Evolutionary conservation across 2,329 filamentous ascomycete genomes (phyloP).

Genomic region (Fusarium sp.): DNA sequence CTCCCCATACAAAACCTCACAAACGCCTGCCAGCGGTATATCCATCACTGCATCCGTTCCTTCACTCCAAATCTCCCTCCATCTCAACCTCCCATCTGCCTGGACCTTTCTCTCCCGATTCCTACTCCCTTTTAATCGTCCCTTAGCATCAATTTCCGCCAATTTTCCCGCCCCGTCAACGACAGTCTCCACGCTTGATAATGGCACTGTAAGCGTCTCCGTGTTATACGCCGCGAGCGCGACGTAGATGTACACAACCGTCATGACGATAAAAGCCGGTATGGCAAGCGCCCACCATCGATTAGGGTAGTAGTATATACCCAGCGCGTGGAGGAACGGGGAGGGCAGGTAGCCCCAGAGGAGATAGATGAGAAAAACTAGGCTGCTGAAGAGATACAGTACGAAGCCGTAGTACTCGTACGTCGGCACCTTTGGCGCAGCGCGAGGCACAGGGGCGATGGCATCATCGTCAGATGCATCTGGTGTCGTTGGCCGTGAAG

Average conservation of each 20-base stretch:
- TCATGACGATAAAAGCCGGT: constrained; percentile 88
- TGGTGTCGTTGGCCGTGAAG: constrained; percentile 91
- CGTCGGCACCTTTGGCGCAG: constrained; percentile 93
- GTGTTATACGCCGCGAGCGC: constrained; percentile 92
- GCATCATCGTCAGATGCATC: constrained; percentile 91
- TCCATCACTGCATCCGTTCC: constrained; percentile 98
- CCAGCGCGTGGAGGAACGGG: constrained; percentile 89
- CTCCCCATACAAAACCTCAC: constrained; percentile 89
- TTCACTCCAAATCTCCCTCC: constrained; percentile 87
- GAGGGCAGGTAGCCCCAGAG: constrained; percentile 92
- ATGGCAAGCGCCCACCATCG: constrained; percentile 97
- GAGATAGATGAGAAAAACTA: constrained; percentile 79
- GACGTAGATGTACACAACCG: constrained; percentile 91
- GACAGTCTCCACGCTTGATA: constrained; percentile 85
- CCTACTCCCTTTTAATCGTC: constrained; percentile 57
- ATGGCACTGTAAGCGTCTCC: constrained; percentile 83
- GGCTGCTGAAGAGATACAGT: constrained; percentile 87
- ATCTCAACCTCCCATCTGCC: constrained; percentile 64
- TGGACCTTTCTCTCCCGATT: constrained; percentile 53
- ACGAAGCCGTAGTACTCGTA: constrained; percentile 99
- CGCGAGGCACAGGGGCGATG: constrained; percentile 85
- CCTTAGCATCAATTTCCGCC: constrained; percentile 81
- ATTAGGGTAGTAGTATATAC: constrained; percentile 96
- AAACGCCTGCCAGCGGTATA: constrained; percentile 92
- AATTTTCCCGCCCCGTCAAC: constrained; percentile 91